phyloP scores from a whole-genome alignment of 2,329 filamentous ascomycete genomes.

The Davidsoniella eucalypti region DNA sequence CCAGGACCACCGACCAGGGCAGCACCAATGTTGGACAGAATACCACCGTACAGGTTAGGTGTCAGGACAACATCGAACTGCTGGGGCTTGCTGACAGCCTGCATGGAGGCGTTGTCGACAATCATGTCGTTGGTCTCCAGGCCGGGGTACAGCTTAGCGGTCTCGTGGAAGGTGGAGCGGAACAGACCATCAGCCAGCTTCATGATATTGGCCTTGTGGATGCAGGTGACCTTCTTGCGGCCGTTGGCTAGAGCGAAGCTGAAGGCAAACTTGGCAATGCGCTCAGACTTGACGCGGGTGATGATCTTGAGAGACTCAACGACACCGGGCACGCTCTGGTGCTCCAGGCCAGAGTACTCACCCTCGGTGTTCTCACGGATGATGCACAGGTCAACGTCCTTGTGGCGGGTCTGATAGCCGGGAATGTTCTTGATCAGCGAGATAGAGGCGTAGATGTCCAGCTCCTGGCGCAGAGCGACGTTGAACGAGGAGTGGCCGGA shows the following conservation, averaged over 20 bases:
- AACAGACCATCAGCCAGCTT: slow-evolving; percentile 98
- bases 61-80: slow-evolving; percentile 99
- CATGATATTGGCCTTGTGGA: slow-evolving; percentile 99
- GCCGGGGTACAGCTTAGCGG: slow-evolving; percentile 88
- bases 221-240: slow-evolving; percentile 98
- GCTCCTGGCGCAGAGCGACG: slow-evolving; percentile 94
- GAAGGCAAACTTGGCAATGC: slow-evolving; percentile 97
- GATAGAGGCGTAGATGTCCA: slow-evolving; percentile 98
- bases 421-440: slow-evolving; percentile 99
- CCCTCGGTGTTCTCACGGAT: slow-evolving; percentile 99
- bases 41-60: slow-evolving; percentile 98
- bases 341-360: slow-evolving; percentile 97
- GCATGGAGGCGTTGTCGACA: slow-evolving; percentile 99
- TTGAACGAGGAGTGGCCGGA: slow-evolving; percentile 99
- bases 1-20: slow-evolving; percentile 93
- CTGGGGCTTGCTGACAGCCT: slow-evolving; percentile 88
- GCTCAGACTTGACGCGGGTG: slow-evolving; percentile 96
- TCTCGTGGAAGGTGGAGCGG: slow-evolving; percentile 88
- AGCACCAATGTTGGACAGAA: slow-evolving; percentile 96
- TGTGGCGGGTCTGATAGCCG: slow-evolving; percentile 92
- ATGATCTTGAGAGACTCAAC: slow-evolving; percentile 99
- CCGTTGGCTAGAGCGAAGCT: slow-evolving; percentile 96
- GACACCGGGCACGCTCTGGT: slow-evolving; percentile 90
- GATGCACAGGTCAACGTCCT: slow-evolving; percentile 95
- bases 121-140: slow-evolving; percentile 99